Base-by-base conservation (phyloP, 768 basidiomycete genomes). In the Fibroporia radiculosa region DNA sequence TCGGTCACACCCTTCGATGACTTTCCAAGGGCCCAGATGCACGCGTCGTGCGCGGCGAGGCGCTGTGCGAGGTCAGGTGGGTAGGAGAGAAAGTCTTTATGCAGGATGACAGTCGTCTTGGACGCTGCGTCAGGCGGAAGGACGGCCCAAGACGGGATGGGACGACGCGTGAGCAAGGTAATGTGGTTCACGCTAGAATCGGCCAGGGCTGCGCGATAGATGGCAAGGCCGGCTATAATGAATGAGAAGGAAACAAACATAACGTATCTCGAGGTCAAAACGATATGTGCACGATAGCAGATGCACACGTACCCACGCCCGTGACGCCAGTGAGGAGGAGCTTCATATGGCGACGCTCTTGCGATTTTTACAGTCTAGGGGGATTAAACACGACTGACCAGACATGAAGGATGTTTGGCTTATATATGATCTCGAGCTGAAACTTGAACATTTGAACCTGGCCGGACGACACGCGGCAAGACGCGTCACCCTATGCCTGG, bases 11-110 rank as follows among this genome's bases (percentile, higher is more conserved):
- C 65, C 0, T 48, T 25, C 4, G 56, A 42, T 28, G 49, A 51
- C 40, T 48, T 57, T 2, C 67, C 67, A 12, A 63, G 53, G 10
- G 67, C 67, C 66, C 67, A 69, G 3, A 69, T 45, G 47, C 62
- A 63, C 14, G 58, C 67, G 33, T 67, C 65, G 39, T 63, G 60
- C 35, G 53, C 55, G 5, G 56, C 64, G 34, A 69, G 55, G 23
- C 54, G 54, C 12, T 43, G 43, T 10, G 59, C 45, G 26, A 69
- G 52, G 16, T 58, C 59, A 2, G 53, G 42, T 2, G 64, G 53
- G 51, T 67, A 69, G 5, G 51, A 29, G 25, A 54, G 48, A 48
- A 66, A 69, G 56, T 69, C 64, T 3, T 49, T 34, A 48, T 66
- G 61, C 8, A 66, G 36, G 47, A 69, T 51, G 2, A 57, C 51